Percentiles rank a stretch among this genome's conserved stretches.
phyloP scores from a whole-genome alignment of 257 asterid genomes.

The Eucommia ulmoides region DNA sequence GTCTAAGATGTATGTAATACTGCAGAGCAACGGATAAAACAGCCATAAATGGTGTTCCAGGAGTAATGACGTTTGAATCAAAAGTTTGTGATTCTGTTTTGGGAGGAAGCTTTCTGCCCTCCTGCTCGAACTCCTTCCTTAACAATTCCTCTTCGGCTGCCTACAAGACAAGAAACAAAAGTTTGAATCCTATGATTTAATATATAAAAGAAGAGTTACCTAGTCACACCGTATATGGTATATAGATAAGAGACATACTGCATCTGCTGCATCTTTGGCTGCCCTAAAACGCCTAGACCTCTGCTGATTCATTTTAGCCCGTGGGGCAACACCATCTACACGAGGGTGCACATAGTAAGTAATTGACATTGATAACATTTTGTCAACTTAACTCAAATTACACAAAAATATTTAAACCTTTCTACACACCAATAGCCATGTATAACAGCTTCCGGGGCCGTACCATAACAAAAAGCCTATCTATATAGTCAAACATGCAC shows the following conservation, averaged over 20 bases:
- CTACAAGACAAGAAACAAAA: too few relatives aligned
- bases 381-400: not conserved
- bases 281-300: constrained; percentile 95
- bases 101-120: constrained; percentile 87
- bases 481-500: constrained; percentile 90
- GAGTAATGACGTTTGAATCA: constrained; percentile 89
- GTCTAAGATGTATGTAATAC: constrained; percentile 66
- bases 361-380: not conserved
- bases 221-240: not conserved
- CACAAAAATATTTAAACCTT: constrained; percentile 6
- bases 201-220: too few relatives aligned
- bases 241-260: constrained; percentile 33
- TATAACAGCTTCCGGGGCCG: constrained; percentile 80
- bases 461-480: constrained; percentile 87
- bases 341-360: constrained; percentile 8
- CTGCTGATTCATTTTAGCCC: constrained; percentile 98
- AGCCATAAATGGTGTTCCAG: constrained; percentile 93
- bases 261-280: constrained; percentile 91
- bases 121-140: constrained; percentile 78
- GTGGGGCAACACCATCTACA: constrained; percentile 95
- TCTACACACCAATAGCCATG: constrained; percentile 93
- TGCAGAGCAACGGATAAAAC: constrained; percentile 79
- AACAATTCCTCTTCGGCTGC: constrained; percentile 84
- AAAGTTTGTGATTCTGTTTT: constrained; percentile 66
- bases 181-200: too few relatives aligned